These are phyloP conservation scores for Hypocreales sp. DNA, from an alignment of 2,329 filamentous ascomycete species.

Conservation along the genomic window DNA sequence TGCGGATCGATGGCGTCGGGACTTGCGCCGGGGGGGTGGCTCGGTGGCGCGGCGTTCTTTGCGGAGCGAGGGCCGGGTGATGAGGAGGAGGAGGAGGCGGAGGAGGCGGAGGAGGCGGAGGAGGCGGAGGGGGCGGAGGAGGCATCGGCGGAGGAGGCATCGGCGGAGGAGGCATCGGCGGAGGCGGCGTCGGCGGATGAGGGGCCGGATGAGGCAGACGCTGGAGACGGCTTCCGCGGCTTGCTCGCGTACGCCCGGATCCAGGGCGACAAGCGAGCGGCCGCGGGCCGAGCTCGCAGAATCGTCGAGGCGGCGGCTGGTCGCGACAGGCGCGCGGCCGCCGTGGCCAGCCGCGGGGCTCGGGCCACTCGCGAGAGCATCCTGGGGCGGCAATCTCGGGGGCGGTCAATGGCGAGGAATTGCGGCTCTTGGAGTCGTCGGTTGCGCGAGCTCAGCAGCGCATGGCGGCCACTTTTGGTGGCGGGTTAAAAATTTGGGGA, in stretches of 20 bases:
- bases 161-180: no score
- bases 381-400: no score
- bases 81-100: no score
- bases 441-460: no score
- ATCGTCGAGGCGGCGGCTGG: constrained; percentile 9
- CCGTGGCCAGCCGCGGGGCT: constrained; percentile 17
- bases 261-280: constrained; percentile 10
- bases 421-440: no score
- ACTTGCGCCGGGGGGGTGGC: constrained; percentile 6
- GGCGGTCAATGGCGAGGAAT: no score
- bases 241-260: constrained; percentile 13
- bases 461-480: no score
- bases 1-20: constrained; percentile 2
- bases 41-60: constrained; percentile 4
- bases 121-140: no score
- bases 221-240: not conserved
- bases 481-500: no score
- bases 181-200: constrained; percentile 4
- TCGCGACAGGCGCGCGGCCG: constrained; percentile 12
- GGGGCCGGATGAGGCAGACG: not conserved
- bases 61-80: no score
- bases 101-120: no score
- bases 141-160: no score
- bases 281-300: constrained; percentile 10
- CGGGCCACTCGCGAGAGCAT: constrained; percentile 24